These are phyloP conservation scores for Botrytis deweyae DNA, from an alignment of 2,329 filamentous ascomycete genomes.

Conservation along the genomic window DNA sequence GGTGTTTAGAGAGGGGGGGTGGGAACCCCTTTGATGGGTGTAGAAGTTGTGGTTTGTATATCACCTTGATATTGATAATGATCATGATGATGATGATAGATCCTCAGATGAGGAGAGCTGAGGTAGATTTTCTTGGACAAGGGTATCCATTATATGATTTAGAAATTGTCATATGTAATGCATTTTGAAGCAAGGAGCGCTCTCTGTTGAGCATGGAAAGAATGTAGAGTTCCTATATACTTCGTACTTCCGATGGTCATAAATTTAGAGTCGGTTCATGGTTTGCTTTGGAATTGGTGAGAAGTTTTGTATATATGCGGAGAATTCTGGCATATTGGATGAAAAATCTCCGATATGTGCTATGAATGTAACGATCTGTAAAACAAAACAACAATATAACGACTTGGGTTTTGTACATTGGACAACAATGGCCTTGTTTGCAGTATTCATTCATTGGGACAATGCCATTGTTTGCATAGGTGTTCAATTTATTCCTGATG, in stretches of 20 bases:
- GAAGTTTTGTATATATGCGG: background rate
- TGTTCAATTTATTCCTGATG: background rate
- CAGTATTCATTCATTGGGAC: background rate
- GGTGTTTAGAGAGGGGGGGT: background rate
- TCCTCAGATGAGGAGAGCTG: background rate
- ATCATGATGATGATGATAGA: background rate
- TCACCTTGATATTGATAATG: background rate
- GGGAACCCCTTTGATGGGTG: background rate
- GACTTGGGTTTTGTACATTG: background rate
- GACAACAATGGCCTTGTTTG: background rate
- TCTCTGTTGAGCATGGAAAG: background rate
- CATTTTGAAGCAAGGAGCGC: background rate
- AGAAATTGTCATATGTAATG: background rate
- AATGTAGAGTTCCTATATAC: background rate
- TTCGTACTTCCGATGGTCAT: background rate
- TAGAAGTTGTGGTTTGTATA: background rate
- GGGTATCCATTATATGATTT: background rate
- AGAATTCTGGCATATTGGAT: background rate
- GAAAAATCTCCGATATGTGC: background rate
- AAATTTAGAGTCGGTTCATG: background rate
- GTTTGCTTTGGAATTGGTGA: background rate
- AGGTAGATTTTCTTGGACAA: background rate
- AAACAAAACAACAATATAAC: no score
- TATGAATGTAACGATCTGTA: background rate
- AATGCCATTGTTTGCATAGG: background rate